Conservation (phyloP, 768 basidiomycete genomes). For the Lactifluus echinatus region DNA sequence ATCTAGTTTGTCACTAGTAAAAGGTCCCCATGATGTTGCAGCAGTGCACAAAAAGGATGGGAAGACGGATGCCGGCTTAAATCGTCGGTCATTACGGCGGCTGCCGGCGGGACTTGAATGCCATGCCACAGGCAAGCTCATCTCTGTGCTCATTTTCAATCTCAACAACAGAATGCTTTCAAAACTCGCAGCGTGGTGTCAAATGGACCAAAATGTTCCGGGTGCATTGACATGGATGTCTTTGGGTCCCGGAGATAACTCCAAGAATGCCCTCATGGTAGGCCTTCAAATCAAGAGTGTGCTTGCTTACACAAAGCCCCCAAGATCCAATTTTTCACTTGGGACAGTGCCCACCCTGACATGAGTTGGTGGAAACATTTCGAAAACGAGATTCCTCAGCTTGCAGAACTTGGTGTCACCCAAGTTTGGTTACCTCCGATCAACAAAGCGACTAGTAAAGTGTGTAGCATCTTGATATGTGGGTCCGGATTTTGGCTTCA, state of each 20-base stretch:
- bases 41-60: conserved; percentile 35
- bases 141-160: background rate
- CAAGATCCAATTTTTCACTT: conserved; percentile 80
- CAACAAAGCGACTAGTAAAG: conserved; percentile 64
- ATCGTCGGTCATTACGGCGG: conserved; percentile 4
- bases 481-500: background rate
- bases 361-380: conserved; percentile 80
- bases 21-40: conserved; percentile 39
- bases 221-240: conserved; percentile 53
- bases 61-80: conserved; percentile 21
- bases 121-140: background rate
- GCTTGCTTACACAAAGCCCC: background rate
- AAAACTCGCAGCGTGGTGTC: background rate
- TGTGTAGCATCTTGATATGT: conserved; percentile 22
- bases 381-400: conserved; percentile 50
- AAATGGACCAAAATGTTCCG: background rate
- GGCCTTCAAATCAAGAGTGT: background rate
- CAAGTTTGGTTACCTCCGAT: conserved; percentile 81
- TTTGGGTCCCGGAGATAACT: conserved; percentile 40
- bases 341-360: conserved; percentile 50
- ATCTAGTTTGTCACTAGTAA: conserved; percentile 55
- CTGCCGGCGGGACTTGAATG: conserved; percentile 26
- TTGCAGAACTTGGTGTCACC: conserved; percentile 64
- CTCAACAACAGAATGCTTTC: conserved; percentile 3
- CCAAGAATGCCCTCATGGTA: conserved; percentile 63